Conservation (phyloP, 2,329 filamentous ascomycete species). For the Stachybotrys chlorohalonatus region DNA sequence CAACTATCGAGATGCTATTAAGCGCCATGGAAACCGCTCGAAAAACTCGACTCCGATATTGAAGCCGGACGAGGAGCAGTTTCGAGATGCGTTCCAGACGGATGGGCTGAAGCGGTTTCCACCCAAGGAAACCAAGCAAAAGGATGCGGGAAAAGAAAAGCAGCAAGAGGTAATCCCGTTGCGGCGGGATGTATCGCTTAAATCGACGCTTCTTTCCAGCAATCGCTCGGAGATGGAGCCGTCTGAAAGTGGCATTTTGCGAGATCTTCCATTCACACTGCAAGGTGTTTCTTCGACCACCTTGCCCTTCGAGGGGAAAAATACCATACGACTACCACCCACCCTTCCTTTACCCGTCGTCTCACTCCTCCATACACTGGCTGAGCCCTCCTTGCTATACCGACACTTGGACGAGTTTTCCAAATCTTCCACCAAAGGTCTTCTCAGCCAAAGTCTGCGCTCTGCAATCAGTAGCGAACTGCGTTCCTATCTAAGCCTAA, state of each 20-base stretch:
- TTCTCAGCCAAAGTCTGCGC: slow-evolving; percentile 86
- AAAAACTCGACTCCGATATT: slow-evolving; percentile 25
- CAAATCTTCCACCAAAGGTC: slow-evolving; percentile 67
- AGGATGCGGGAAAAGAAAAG: slow-evolving; percentile 20
- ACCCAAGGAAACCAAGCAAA: slow-evolving; percentile 27
- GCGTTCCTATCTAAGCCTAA: slow-evolving; percentile 78
- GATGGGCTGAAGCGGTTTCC: slow-evolving; percentile 39
- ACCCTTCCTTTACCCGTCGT: slow-evolving; percentile 77
- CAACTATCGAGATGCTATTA: slow-evolving; percentile 28
- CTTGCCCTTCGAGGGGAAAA: slow-evolving; percentile 62
- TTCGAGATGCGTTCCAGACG: slow-evolving; percentile 45
- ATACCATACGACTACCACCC: slow-evolving; percentile 64
- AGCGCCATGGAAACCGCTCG: slow-evolving; percentile 26
- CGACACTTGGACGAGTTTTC: slow-evolving; percentile 72
- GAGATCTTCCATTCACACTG: slow-evolving; percentile 84
- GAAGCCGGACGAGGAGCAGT: slow-evolving; percentile 37
- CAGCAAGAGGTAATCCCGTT: slow-evolving; percentile 20
- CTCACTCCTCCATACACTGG: slow-evolving; percentile 78
- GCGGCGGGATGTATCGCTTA: slow-evolving; percentile 44
- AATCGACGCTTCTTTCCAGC: slow-evolving; percentile 47
- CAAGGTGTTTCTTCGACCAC: slow-evolving; percentile 87
- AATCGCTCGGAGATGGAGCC: slow-evolving; percentile 50
- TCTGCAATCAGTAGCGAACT: slow-evolving; percentile 80
- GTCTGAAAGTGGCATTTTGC: slow-evolving; percentile 56
- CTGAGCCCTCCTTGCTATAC: slow-evolving; percentile 91